Evolutionary conservation across 2,329 filamentous ascomycete genomes (phyloP), one percentile per base, ranked within the genome.

Genomic region (Xylaria arbuscula): DNA sequence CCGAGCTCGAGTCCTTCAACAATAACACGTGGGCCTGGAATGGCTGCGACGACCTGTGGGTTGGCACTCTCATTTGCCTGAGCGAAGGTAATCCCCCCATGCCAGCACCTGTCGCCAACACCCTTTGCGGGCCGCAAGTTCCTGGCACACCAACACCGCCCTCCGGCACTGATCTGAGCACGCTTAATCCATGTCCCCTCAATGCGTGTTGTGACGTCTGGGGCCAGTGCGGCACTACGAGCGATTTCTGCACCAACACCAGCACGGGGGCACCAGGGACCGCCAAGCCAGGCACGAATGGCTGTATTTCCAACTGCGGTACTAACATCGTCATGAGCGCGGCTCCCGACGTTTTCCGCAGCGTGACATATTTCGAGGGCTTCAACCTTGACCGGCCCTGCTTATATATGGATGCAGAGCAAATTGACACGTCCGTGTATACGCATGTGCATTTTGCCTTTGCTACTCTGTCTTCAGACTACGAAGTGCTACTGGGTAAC

Each of bases 161-260:
- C 13, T 15, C 11, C 1, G 40, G 40, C 15, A 42, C 11, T 15
- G 13, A 42, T 15, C 11, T 42, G 15, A 17, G 40, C 40, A 42
- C 10, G 2, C 40, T 42, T 6, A 42, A 42, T 17, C 40, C 11
- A 5, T 68, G 66, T 22, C 57, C 66, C 2, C 38, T 62, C n/a
- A 68, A 65, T 2, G 62, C 48, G 13, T 69, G 60, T 58, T 67
- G 63, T 50, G 47, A 57, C 19, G 34, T 59, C 11, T 69, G 60
- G 67, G 67, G 63, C 17, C 24, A 19, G 40, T 61, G 88, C 22
- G 50, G 53, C 8, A 55, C 53, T 2, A 62, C 63, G 1, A 51
- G 59, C 2, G 38, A 60, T 6, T 65, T 63, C 40, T 59, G 59
- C 4, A 36, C 71, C 17, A 67, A 28, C 2, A 11, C 22, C 19